A percentile compares a stretch with the other conserved stretches of the same genome.
Conservation (phyloP, 108 stramenopile species). For the Cyclotella distinguenda region DNA sequence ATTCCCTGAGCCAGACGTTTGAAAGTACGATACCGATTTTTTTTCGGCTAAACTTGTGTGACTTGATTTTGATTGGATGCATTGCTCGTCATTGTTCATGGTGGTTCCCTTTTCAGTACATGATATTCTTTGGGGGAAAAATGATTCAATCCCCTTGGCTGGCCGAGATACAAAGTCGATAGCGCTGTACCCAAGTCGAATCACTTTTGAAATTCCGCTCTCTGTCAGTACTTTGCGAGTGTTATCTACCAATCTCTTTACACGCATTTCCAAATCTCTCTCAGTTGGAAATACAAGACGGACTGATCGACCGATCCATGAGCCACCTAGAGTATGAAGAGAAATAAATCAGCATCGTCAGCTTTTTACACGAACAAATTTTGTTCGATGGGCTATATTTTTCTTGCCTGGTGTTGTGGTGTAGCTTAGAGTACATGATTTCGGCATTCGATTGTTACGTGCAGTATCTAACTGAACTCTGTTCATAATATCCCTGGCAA, state of each 20-base stretch:
- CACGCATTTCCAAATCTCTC: slow-evolving; percentile 29
- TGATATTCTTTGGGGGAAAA: slow-evolving; percentile 29
- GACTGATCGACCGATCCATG: slow-evolving; percentile 46
- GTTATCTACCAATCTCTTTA: slow-evolving; percentile 33
- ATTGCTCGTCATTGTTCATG: too few species aligned
- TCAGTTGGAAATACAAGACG: slow-evolving; percentile 52
- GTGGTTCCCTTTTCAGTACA: too few species aligned
- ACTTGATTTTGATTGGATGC: too few species aligned
- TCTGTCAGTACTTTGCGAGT: slow-evolving; percentile 38
- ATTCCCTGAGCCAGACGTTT: too few species aligned
- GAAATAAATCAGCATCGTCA: too few species aligned
- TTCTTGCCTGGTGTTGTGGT: slow-evolving; percentile 35
- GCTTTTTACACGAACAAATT: too few species aligned
- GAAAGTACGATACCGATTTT: too few species aligned
- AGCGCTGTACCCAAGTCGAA: slow-evolving; percentile 50
- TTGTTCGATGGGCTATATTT: too few species aligned
- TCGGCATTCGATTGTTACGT: slow-evolving; percentile 74
- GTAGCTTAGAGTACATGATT: slow-evolving; percentile 68
- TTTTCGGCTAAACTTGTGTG: too few species aligned
- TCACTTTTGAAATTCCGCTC: slow-evolving; percentile 14
- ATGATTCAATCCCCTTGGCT: slow-evolving; percentile 50
- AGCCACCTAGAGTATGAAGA: slow-evolving; percentile 9
- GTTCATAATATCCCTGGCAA: slow-evolving; percentile 69
- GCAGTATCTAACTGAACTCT: slow-evolving; percentile 65
- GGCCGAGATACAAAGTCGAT: slow-evolving; percentile 48